A percentile compares a stretch with the other conserved stretches of the same genome.
Evolutionary conservation across 2,329 filamentous ascomycete species (phyloP).

Genomic region (Sporothrix protearum): DNA sequence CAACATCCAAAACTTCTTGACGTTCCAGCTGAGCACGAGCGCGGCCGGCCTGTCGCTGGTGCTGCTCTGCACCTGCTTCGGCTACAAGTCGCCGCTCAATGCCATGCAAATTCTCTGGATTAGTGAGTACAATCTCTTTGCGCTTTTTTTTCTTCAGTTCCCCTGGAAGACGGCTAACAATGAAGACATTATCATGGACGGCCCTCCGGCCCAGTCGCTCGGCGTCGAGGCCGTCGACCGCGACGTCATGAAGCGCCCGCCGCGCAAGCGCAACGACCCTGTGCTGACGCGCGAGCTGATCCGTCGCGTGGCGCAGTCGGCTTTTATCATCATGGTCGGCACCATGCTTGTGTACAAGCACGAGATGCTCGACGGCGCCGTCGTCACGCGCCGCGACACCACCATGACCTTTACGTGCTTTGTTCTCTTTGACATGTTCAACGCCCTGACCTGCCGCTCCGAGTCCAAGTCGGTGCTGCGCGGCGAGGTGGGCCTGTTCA

Average conservation of each 20-base stretch:
- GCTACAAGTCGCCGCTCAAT: conserved; percentile 92
- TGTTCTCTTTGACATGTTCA: conserved; percentile 99
- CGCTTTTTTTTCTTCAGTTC: background rate
- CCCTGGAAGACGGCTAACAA: background rate
- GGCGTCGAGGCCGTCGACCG: conserved; percentile 94
- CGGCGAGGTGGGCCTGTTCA: conserved; percentile 77
- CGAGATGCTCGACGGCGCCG: conserved; percentile 81
- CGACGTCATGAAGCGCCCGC: conserved; percentile 87
- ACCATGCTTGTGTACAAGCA: conserved; percentile 87
- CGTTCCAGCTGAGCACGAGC: conserved; percentile 95
- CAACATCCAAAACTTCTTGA: conserved; percentile 99
- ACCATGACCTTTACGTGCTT: conserved; percentile 99
- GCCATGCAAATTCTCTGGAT: conserved; percentile 99
- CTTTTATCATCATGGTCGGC: conserved; percentile 84
- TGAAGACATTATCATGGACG: conserved; percentile 98
- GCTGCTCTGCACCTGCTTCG: conserved; percentile 84
- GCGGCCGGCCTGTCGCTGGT: conserved; percentile 90
- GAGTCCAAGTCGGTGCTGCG: conserved; percentile 84
- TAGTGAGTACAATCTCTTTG: conserved; percentile 59
- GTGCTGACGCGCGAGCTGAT: conserved; percentile 85
- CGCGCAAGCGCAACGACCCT: conserved; percentile 78
- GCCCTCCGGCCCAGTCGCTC: conserved; percentile 91
- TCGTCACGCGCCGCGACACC: conserved; percentile 87
- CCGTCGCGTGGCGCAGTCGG: conserved; percentile 79
- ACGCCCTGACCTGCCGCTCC: conserved; percentile 87